These are phyloP conservation scores for Porcisia deanei DNA, from an alignment of 208 protist species.

Conservation along the genomic window DNA sequence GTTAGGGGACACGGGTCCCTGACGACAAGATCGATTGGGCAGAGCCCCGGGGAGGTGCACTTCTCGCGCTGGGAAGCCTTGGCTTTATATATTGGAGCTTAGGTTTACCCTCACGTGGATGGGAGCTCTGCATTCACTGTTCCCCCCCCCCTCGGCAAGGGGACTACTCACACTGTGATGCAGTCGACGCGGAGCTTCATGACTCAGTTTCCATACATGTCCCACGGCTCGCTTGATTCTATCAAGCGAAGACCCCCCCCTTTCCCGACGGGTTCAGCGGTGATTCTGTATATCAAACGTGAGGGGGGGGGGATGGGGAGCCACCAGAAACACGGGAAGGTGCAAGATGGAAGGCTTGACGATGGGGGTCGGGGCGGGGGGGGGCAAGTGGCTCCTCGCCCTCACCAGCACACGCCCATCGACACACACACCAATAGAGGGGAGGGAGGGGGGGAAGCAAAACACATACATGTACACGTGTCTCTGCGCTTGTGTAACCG, in stretches of 20 bases:
- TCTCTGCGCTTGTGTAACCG: neutral
- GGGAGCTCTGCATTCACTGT: neutral
- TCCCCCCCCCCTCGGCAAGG: neutral
- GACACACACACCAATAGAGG: neutral
- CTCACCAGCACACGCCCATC: neutral
- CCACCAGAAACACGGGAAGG: neutral
- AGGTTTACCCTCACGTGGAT: neutral
- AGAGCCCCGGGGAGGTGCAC: neutral
- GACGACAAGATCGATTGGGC: neutral
- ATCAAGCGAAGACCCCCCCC: neutral
- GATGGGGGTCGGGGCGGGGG: neutral
- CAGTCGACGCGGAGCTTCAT: neutral
- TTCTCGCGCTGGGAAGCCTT: neutral
- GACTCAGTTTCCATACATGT: neutral
- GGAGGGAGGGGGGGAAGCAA: too few relatives aligned
- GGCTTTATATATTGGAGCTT: neutral
- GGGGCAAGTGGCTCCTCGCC: neutral
- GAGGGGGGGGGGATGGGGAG: neutral
- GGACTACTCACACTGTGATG: neutral
- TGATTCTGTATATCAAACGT: neutral
- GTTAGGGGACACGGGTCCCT: neutral
- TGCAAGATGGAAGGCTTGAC: too few relatives aligned
- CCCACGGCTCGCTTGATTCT: neutral
- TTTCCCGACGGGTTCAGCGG: neutral
- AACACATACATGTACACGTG: neutral